A percentile compares a stretch with the other conserved stretches of the same genome.
phyloP scores from a whole-genome alignment of 2,329 filamentous ascomycete species.

The Xylaria sp. region DNA sequence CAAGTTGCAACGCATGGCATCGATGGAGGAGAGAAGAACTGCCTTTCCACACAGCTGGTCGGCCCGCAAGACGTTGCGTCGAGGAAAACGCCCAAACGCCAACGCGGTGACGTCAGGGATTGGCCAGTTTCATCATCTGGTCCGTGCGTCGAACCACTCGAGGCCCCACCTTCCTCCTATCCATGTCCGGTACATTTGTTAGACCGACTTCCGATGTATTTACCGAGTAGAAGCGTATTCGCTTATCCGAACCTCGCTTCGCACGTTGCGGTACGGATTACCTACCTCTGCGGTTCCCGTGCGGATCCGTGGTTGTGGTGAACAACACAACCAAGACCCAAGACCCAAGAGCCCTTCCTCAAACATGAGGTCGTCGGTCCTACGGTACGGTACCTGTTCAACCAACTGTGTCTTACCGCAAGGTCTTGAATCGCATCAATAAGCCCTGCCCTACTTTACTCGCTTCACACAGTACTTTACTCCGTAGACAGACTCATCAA shows the following conservation, averaged over 20 bases:
- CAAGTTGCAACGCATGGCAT: not conserved
- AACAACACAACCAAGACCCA: too few relatives aligned
- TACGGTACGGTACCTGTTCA: not conserved
- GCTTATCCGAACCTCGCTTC: not conserved
- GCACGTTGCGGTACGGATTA: not conserved
- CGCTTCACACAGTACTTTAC: too few relatives aligned
- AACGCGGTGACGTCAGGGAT: slow-evolving; percentile 15
- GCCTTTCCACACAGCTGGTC: not conserved
- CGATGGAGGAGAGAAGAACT: not conserved
- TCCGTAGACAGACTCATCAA: not conserved
- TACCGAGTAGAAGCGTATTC: not conserved
- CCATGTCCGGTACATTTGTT: not conserved
- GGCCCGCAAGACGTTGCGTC: not conserved
- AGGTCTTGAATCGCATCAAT: not conserved
- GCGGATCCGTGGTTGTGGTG: too few relatives aligned
- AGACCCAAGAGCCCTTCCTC: too few relatives aligned
- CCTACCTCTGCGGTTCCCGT: not conserved
- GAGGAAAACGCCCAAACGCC: not conserved
- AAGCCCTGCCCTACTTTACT: not conserved
- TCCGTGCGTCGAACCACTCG: not conserved
- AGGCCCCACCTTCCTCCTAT: not conserved
- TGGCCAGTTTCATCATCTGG: slow-evolving; percentile 14
- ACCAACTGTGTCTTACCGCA: not conserved
- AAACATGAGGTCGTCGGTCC: not conserved
- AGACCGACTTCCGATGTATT: not conserved